phyloP scores from a whole-genome alignment of 2,329 filamentous ascomycete genomes.

The Aureobasidium leucospermi region DNA sequence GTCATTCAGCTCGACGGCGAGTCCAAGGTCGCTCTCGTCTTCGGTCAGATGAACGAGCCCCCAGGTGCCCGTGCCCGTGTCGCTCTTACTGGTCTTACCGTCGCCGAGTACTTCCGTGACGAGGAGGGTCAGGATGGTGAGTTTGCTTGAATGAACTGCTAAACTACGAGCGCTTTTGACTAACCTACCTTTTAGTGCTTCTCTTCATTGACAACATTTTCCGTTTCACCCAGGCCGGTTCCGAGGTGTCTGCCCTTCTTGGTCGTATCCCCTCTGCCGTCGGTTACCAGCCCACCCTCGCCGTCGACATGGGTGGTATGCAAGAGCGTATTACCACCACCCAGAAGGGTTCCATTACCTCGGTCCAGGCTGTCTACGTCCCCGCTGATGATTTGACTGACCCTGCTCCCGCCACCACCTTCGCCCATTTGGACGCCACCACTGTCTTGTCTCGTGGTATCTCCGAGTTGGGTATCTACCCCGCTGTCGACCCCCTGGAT shows the following conservation, averaged over 20 bases:
- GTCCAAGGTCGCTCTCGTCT: constrained; percentile 98
- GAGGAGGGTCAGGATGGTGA: constrained; percentile 79
- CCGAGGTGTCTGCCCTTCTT: constrained; percentile 97
- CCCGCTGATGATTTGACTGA: constrained; percentile 99
- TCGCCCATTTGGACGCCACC: constrained; percentile 99
- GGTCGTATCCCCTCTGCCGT: constrained; percentile 99
- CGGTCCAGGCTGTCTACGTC: constrained; percentile 99
- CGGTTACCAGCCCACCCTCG: constrained; percentile 98
- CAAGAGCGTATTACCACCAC: constrained; percentile 99
- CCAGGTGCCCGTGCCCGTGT: constrained; percentile 99
- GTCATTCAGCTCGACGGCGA: constrained; percentile 99
- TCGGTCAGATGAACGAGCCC: constrained; percentile 99
- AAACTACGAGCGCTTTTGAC: neutral
- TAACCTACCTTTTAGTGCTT: constrained; percentile 54
- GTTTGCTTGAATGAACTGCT: constrained; percentile 23
- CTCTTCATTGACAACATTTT: constrained; percentile 99
- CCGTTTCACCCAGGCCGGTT: constrained; percentile 99
- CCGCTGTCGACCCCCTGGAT: constrained; percentile 98
- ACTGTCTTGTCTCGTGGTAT: constrained; percentile 99
- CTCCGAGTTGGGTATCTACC: constrained; percentile 99
- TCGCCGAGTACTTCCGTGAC: constrained; percentile 79
- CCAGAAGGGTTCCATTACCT: constrained; percentile 98
- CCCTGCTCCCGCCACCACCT: constrained; percentile 97
- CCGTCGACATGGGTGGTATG: constrained; percentile 98
- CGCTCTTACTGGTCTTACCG: constrained; percentile 70